Evolutionary conservation across 2,329 filamentous ascomycete genomes (phyloP), one percentile per base, ranked within the genome.

Genomic region (Aspergillus aculeatinus): DNA sequence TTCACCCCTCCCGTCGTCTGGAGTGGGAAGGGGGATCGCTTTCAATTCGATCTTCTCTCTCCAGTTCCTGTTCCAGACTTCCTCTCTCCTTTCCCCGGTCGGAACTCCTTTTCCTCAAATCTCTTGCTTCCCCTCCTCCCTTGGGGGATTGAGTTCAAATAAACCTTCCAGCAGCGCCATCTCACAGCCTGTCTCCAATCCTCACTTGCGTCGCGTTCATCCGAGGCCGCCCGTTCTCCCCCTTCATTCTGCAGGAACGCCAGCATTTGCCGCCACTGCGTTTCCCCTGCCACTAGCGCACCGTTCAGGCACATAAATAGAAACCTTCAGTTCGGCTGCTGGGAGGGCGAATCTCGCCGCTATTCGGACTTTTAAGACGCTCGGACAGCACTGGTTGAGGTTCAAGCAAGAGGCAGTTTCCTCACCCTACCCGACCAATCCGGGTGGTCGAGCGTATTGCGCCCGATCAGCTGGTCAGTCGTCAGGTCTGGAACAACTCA

Each of bases 191-290:
- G 16, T 48, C 52, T 25, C 48, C 48, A 29, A 50, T 50, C 25
- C 51, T 51, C 29, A 31, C 42, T 47, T 47, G n/a, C 48, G n/a
- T 55, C 42, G 53, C 53, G 42, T 47, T 31, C n/a, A 25, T 42
- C 39, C 39, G 39, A 42, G 39, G 39, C 27, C 16, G 39, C 16
- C 23, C 39, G 25, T 25, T 33, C 25, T n/a, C 52, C 51, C 51
- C 51, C 53, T 55, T 48, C 53, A 31, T 14, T 55, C 44, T 27
- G 42, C 27, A 55, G 35, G 53, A 48, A 55, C 53, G 25, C 25
- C 42, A 23, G 35, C 23, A 55, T 23, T 44, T 27, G 33, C 42
- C 53, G 53, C 42, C 53, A 55, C 53, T 29, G 42, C 12, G 27
- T 31, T 31, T 48, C 39, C 21, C 42, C 39, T 47, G 29, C 52